These are phyloP conservation scores for Globomyces pollinis-pini DNA, from an alignment of 192 early-diverging fungal genomes.

Conservation along the genomic window DNA sequence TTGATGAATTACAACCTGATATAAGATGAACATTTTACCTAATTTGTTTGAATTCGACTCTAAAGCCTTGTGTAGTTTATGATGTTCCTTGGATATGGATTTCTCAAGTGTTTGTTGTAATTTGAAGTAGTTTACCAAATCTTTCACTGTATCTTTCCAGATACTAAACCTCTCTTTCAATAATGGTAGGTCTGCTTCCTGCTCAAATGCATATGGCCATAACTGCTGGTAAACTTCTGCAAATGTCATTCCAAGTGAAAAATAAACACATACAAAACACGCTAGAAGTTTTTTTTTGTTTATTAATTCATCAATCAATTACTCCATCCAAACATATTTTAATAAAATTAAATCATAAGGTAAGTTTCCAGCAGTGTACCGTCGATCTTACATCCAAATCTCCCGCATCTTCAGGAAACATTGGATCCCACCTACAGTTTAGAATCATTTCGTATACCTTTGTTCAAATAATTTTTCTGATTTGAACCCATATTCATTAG, in stretches of 20 bases:
- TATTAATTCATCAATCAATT: background rate
- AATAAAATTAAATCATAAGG: background rate
- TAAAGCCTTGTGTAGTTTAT: background rate
- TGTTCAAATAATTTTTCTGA: constrained; percentile 60
- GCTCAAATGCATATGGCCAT: constrained; percentile 7
- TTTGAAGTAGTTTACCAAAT: background rate
- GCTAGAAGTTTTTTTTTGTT: background rate
- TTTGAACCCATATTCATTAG: constrained; percentile 58
- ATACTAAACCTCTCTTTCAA: constrained; percentile 1
- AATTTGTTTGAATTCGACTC: background rate
- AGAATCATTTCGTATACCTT: too few relatives aligned
- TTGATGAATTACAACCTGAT: background rate
- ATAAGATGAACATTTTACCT: background rate
- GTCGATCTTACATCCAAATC: constrained; percentile 68
- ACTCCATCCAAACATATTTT: background rate
- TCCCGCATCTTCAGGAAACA: constrained; percentile 86
- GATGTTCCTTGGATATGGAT: background rate
- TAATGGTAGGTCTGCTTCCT: background rate
- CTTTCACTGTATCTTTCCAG: background rate
- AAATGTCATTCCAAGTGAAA: background rate
- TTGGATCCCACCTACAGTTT: constrained; percentile 64
- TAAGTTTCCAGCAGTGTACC: constrained; percentile 67
- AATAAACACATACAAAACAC: background rate
- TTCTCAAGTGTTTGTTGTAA: background rate
- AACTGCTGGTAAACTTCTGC: background rate